Evolutionary conservation across 768 basidiomycete genomes (phyloP), one percentile per base, ranked within the genome.

Genomic region (Clitopilus passeckerianus): DNA sequence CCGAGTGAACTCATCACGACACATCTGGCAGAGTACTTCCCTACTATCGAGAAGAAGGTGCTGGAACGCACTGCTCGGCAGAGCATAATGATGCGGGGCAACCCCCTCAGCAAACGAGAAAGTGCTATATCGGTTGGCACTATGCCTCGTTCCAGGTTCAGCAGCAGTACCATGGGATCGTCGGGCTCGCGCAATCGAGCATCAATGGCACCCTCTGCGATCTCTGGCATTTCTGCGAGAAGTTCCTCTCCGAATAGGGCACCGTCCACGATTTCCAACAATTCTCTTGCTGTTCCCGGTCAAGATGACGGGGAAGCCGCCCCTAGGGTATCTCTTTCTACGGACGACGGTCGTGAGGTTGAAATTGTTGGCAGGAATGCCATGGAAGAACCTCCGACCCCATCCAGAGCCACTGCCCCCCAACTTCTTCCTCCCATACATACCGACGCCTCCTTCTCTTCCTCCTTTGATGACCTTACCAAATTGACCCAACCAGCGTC

Each of bases 1-100:
- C 95, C 97, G 0, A 93, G 91, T 74, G 97, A 98, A 72, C 86
- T 98, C 62, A 98, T 98, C 76, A 92, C 95, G 23, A 96, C 80
- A 6, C 95, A 98, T 69, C 74, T 98, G 55, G 86, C 90, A 18
- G 95, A 97, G 61, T 99, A 90, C 78, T 99, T 99, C 85, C 97
- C 97, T 1, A 82, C 84, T 63, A 87, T 93, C 3, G 94, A 97
- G 78, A 93, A 90, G 76, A 95, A 90, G 74, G 90, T 91, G 35
- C 77, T 99, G 41, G 84, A 90, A 71, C 87, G 94, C 55, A 93
- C 93, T 6, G 90, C 91, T 9, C 78, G 97, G 55, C 86, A 97
- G 69, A 95, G 92, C 67, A 92, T 97, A 83, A 84, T 95, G 80
- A 77, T 79, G 71, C 77, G 83, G 52, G 71, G 75, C 50, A 75